These are phyloP conservation scores for Hemerocallis citrina DNA, from an alignment of 106 monocot species.

Conservation along the genomic window DNA sequence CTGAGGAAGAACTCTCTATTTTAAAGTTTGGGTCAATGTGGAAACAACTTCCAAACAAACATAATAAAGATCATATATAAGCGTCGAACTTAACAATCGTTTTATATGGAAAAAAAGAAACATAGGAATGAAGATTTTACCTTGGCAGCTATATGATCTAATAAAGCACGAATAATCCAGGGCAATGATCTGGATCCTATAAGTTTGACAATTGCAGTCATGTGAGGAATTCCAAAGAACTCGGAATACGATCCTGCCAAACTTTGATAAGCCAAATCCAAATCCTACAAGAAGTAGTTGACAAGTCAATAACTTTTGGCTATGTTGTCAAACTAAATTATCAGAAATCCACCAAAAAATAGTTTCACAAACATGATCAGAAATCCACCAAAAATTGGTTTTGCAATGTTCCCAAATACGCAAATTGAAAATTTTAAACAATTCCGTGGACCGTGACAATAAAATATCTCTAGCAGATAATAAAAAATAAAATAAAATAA, in stretches of 20 bases:
- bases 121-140: slow-evolving; percentile 36
- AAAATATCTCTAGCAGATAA: not conserved
- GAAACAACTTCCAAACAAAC: no score
- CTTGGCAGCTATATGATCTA: slow-evolving; percentile 85
- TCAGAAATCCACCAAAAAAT: slow-evolving; percentile 1
- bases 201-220: slow-evolving; percentile 81
- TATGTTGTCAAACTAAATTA: not conserved
- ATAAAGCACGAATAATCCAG: slow-evolving; percentile 77
- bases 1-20: no score
- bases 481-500: not conserved
- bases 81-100: no score
- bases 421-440: not conserved
- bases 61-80: no score
- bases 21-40: no score
- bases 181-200: slow-evolving; percentile 86
- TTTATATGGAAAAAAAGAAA: no score
- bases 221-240: slow-evolving; percentile 89
- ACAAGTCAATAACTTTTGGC: not conserved
- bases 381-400: not conserved
- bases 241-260: slow-evolving; percentile 56
- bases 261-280: slow-evolving; percentile 67
- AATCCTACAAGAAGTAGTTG: slow-evolving; percentile 50
- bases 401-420: not conserved
- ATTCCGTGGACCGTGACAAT: not conserved
- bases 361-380: no score